phyloP scores from a whole-genome alignment of 306 rosid species.

The Purshia tridentata region DNA sequence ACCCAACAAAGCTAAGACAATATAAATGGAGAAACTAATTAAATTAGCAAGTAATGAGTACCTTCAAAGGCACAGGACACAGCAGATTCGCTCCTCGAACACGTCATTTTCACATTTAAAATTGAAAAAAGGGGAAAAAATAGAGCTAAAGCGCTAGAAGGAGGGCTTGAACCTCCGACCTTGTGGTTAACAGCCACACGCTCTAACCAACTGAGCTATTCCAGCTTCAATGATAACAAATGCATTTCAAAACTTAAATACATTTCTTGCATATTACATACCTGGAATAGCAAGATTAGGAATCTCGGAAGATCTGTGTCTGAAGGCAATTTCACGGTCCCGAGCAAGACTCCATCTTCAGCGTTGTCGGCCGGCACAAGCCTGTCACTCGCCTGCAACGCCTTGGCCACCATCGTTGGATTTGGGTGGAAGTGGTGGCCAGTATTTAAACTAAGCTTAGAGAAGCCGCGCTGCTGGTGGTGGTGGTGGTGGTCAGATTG shows the following conservation, averaged over 20 bases:
- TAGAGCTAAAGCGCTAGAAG: conserved; percentile 36
- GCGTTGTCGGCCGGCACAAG: conserved; percentile 30
- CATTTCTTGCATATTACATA: not conserved
- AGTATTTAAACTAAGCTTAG: conserved; percentile 21
- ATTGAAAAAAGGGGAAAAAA: accelerated
- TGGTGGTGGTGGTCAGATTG: not conserved
- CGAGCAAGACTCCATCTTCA: conserved; percentile 73
- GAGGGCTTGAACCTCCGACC: conserved; percentile 46
- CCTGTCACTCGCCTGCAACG: conserved; percentile 40
- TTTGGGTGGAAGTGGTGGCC: conserved; percentile 1
- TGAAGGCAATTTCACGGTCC: conserved; percentile 74
- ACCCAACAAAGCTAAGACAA: not conserved
- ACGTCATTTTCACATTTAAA: not conserved
- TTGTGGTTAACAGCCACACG: conserved; percentile 47
- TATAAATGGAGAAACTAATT: not conserved
- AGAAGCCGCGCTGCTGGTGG: not conserved
- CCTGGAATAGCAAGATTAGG: conserved; percentile 75
- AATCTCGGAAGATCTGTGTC: conserved; percentile 62
- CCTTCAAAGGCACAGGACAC: conserved; percentile 84
- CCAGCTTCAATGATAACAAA: conserved; percentile 2
- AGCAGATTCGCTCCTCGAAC: conserved; percentile 85
- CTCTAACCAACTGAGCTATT: conserved; percentile 48
- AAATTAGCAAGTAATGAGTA: conserved; percentile 6
- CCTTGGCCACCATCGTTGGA: conserved; percentile 26
- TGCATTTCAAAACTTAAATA: not conserved